These are phyloP conservation scores for Lipomyces anomalus DNA, from an alignment of 805 yeast species.

Conservation along the genomic window DNA sequence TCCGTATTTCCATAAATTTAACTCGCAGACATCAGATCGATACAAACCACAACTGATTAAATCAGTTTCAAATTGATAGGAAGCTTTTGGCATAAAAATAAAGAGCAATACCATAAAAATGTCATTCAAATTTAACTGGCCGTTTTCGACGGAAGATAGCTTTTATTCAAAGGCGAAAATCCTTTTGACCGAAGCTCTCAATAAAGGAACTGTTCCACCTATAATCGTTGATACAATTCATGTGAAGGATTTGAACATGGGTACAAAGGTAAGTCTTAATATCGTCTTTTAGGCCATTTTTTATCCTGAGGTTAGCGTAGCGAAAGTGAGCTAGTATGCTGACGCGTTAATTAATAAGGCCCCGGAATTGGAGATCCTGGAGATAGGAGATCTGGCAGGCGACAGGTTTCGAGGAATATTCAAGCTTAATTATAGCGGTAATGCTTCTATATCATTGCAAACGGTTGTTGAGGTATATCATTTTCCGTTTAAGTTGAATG, in stretches of 20 bases:
- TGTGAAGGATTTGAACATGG: conserved; percentile 67
- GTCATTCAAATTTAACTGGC: conserved; percentile 80
- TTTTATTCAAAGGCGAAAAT: conserved; percentile 58
- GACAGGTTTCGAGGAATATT: conserved; percentile 79
- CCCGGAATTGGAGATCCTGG: conserved; percentile 71
- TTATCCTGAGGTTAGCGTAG: too few species aligned
- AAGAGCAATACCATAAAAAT: too few species aligned
- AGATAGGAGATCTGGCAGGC: conserved; percentile 71
- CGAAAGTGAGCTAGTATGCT: too few species aligned
- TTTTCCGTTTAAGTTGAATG: too few species aligned
- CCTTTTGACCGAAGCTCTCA: conserved; percentile 63
- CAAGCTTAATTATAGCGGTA: conserved; percentile 69
- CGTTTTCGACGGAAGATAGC: conserved; percentile 59
- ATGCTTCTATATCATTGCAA: conserved; percentile 65
- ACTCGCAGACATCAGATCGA: too few species aligned
- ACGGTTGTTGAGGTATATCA: conserved; percentile 50
- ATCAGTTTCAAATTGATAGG: too few species aligned
- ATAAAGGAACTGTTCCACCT: conserved; percentile 63
- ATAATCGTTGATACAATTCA: conserved; percentile 63
- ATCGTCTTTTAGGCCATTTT: too few species aligned
- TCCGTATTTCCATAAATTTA: too few species aligned
- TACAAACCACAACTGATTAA: too few species aligned
- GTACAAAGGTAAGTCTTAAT: conserved; percentile 41
- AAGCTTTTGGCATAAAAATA: too few species aligned
- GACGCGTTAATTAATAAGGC: conserved; percentile 31